These are phyloP conservation scores for Aspergillus proliferans DNA, from an alignment of 2,329 filamentous ascomycete species.

Conservation along the genomic window DNA sequence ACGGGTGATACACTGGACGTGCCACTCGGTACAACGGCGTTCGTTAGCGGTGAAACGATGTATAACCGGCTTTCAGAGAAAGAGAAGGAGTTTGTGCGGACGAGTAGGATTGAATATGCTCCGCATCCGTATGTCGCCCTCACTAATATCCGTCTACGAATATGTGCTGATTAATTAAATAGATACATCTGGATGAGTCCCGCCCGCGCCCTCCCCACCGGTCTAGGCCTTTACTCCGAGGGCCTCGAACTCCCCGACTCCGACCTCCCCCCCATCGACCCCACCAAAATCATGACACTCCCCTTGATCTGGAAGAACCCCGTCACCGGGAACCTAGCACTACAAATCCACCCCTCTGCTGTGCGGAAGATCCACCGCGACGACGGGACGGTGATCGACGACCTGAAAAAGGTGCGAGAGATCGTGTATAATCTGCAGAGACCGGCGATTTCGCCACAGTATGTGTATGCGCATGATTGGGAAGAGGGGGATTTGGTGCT, in stretches of 20 bases:
- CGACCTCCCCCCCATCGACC: constrained; percentile 60
- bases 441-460: constrained; percentile 61
- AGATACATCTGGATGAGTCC: constrained; percentile 68
- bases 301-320: constrained; percentile 76
- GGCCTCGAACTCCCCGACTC: constrained; percentile 54
- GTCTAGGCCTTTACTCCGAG: constrained; percentile 65
- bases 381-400: constrained; percentile 63
- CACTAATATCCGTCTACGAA: not conserved
- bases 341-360: constrained; percentile 70
- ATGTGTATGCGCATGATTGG: constrained; percentile 72
- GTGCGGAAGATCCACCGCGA: constrained; percentile 61
- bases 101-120: constrained; percentile 66
- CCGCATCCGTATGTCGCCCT: constrained; percentile 55
- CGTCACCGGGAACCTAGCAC: constrained; percentile 59
- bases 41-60: constrained; percentile 65
- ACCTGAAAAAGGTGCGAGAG: constrained; percentile 59
- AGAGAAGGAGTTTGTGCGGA: constrained; percentile 62
- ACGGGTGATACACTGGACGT: constrained; percentile 60
- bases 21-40: constrained; percentile 69
- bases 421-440: constrained; percentile 67
- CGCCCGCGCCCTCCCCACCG: constrained; percentile 60
- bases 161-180: too few relatives aligned
- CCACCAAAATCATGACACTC: constrained; percentile 62
- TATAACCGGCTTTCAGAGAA: constrained; percentile 59
- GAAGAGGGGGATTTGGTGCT: constrained; percentile 68